Evolutionary conservation across 2,329 filamentous ascomycete genomes (phyloP), one percentile per base, ranked within the genome.

Genomic region (Cladosporium halotolerans): DNA sequence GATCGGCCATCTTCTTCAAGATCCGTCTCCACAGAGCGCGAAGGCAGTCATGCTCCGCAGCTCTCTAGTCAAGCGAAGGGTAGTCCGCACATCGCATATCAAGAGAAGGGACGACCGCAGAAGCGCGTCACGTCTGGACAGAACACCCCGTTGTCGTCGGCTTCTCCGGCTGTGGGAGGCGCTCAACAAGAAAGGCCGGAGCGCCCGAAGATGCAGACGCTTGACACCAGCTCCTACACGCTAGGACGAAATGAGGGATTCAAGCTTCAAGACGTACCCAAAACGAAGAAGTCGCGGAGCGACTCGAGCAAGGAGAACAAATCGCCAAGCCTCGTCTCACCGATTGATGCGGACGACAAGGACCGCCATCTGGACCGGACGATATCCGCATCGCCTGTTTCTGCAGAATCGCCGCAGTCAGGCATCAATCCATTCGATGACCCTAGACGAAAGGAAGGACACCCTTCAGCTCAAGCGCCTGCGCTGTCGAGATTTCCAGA

Each of bases 11-110:
- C 60, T 14, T 69, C 69, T 14, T 75, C 74, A 10, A 66, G 74
- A 44, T 76, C 74, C 13, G 70, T 68, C 4, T 78, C 75, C 3
- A 68, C 69, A 13, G 75, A 77, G 58, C 68, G 73, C 47, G 68
- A 70, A 14, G 55, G 56, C n/a, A 41, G 19, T 18, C 11, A 23
- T 10, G 60, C 61, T 14, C 40, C 40, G 9, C 58, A 55, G 45
- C 60, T 54, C n/a, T 45, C 53, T 9, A 63, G 63, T 34, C 61
- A 72, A 65, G 47, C 66, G 73, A 55, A 83, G 52, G 53, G 58
- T 2, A 90, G 88, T 13, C 89, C 90, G n/a, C 90, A 96, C 64
- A 95, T 95, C 62, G 87, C 89, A 18, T 95, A 90, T 67, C 89
- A 95, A 68, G 89, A 95, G 63, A 93, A 91, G 70, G 82, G 82